Percentiles rank a stretch among this genome's conserved stretches.
Conservation (phyloP, 306 rosid species). For the Hippophae gyantsensis region DNA sequence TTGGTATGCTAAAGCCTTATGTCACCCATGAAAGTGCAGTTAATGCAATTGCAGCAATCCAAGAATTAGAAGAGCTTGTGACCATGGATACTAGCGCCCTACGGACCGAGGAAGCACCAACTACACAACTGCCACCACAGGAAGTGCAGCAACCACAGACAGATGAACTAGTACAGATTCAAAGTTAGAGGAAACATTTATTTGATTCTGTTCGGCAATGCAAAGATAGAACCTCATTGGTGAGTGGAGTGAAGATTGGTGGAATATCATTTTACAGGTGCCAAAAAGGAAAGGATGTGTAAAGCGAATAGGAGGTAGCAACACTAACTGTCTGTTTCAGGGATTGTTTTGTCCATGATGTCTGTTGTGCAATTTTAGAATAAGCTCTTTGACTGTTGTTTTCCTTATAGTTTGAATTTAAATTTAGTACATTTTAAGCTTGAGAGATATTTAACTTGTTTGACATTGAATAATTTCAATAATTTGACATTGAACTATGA, state of each 20-base stretch:
- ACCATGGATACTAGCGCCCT: slow-evolving; percentile 54
- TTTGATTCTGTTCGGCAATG: not conserved
- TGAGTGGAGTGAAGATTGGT: slow-evolving; percentile 31
- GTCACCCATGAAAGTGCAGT: slow-evolving; percentile 48
- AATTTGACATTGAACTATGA: too few relatives aligned
- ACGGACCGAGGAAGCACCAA: slow-evolving; percentile 30
- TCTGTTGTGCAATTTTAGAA: slow-evolving; percentile 33
- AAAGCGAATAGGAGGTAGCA: slow-evolving; percentile 62
- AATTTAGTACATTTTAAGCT: slow-evolving; percentile 16
- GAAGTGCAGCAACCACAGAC: not conserved
- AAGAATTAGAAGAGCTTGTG: slow-evolving; percentile 59
- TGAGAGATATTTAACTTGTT: too few relatives aligned
- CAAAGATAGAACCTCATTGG: slow-evolving; percentile 25
- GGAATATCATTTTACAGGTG: slow-evolving; percentile 32
- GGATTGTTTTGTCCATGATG: slow-evolving; percentile 38
- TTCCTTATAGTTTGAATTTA: slow-evolving; percentile 8
- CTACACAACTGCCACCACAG: slow-evolving; percentile 21
- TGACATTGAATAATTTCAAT: too few relatives aligned
- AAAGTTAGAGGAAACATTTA: slow-evolving; percentile 20
- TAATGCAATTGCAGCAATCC: slow-evolving; percentile 46
- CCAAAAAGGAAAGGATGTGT: slow-evolving; percentile 44
- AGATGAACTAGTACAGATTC: slow-evolving; percentile 12
- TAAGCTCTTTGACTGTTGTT: slow-evolving; percentile 11
- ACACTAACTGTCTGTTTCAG: slow-evolving; percentile 50
- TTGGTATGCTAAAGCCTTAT: slow-evolving; percentile 50